Percentiles rank a stretch among this genome's conserved stretches.
phyloP scores from a whole-genome alignment of 2,329 filamentous ascomycete genomes.

The Botrytis hyacinthi region DNA sequence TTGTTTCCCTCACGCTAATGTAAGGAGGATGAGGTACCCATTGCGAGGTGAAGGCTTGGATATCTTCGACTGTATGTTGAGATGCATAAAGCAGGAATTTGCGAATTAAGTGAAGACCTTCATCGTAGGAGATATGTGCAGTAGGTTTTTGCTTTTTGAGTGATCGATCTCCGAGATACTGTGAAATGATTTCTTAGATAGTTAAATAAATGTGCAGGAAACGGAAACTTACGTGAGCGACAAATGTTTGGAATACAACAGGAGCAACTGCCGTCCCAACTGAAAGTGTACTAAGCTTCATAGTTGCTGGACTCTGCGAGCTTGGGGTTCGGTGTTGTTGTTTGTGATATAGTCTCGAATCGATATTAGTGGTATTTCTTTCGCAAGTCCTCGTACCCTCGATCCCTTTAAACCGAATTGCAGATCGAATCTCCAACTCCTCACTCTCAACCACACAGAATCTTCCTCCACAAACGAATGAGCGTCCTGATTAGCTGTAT shows the following conservation, averaged over 20 bases:
- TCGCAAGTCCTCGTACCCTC: not conserved
- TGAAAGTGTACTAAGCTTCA: constrained; percentile 70
- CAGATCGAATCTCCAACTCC: not conserved
- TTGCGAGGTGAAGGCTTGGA: constrained; percentile 88
- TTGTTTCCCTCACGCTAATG: constrained; percentile 72
- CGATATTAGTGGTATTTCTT: not conserved
- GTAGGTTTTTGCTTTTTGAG: constrained; percentile 76
- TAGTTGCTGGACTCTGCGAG: constrained; percentile 21
- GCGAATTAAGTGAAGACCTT: constrained; percentile 83
- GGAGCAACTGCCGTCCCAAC: constrained; percentile 84
- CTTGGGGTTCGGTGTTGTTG: not conserved
- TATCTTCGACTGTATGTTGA: constrained; percentile 85
- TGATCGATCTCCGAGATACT: constrained; percentile 81
- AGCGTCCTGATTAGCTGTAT: not conserved
- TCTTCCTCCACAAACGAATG: not conserved
- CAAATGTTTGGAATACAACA: constrained; percentile 79
- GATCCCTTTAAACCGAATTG: not conserved
- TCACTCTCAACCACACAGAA: not conserved
- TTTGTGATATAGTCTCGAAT: not conserved
- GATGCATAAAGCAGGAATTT: constrained; percentile 83
- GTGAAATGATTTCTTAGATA: constrained; percentile 21
- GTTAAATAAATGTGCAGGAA: not conserved
- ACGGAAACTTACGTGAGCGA: constrained; percentile 71
- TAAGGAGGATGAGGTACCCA: constrained; percentile 88
- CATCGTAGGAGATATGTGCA: constrained; percentile 88